Evolutionary conservation across 2,329 filamentous ascomycete species (phyloP).

Genomic region (Coniochaeta pulveracea): DNA sequence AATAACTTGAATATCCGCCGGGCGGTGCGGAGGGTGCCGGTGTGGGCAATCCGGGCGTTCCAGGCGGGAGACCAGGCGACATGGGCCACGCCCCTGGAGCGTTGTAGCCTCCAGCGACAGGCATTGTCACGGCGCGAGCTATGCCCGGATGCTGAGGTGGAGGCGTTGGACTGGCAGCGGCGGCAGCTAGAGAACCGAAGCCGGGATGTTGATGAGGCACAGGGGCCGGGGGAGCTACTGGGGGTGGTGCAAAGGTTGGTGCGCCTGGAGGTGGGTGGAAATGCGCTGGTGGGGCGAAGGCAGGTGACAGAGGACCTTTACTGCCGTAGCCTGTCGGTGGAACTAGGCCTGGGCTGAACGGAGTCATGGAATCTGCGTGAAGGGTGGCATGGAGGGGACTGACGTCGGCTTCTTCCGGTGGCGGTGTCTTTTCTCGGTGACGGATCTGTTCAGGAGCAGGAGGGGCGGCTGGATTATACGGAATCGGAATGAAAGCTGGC

Average conservation of each 20-base stretch:
- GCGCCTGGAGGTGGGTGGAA: constrained; percentile 26
- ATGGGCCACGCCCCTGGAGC: constrained; percentile 31
- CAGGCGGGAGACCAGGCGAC: constrained; percentile 27
- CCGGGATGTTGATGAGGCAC: constrained; percentile 30
- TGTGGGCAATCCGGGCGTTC: constrained; percentile 21
- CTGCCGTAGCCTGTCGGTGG: constrained; percentile 2
- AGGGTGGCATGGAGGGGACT: constrained; percentile 49
- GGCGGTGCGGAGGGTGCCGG: constrained; percentile 24
- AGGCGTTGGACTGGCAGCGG: constrained; percentile 11
- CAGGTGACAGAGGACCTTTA: constrained; percentile 29
- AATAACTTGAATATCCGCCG: constrained; percentile 46
- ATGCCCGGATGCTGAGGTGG: constrained; percentile 28
- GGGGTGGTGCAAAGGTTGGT: constrained; percentile 28
- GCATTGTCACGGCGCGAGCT: constrained; percentile 38
- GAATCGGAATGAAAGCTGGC: constrained; percentile 47
- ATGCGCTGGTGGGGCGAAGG: constrained; percentile 19
- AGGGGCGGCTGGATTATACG: constrained; percentile 72
- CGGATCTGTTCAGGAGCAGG: constrained; percentile 60
- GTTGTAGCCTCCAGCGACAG: constrained; percentile 21
- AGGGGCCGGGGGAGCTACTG: constrained; percentile 21
- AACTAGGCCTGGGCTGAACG: constrained; percentile 40
- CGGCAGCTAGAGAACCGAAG: constrained; percentile 20
- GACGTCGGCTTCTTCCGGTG: constrained; percentile 53
- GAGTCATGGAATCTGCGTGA: constrained; percentile 39
- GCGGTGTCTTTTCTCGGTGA: constrained; percentile 71